Evolutionary conservation across 495 filamentous ascomycete genomes (phyloP).

Genomic region (Talaromyces trachyspermus): DNA sequence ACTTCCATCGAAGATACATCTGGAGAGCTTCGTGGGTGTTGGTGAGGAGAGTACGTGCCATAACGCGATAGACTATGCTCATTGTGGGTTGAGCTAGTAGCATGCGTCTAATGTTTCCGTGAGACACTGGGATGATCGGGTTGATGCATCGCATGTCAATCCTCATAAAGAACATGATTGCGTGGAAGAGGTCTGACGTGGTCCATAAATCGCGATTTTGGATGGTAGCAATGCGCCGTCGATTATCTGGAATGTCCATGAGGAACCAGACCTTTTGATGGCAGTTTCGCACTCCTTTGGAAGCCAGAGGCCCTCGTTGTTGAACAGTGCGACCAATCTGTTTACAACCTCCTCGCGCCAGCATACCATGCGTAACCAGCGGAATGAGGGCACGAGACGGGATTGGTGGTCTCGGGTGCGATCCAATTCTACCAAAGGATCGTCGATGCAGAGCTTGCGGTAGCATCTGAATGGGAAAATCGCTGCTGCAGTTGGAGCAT

Average conservation of each 20-base stretch:
- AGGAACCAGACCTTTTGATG: conserved; percentile 60
- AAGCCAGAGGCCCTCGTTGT: conserved; percentile 41
- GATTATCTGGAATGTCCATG: conserved; percentile 51
- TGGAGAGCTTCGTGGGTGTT: conserved; percentile 32
- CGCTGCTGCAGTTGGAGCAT: conserved; percentile 34
- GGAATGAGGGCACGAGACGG: conserved; percentile 37
- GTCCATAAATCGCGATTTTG: conserved; percentile 40
- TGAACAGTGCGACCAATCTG: conserved; percentile 49
- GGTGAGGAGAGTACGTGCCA: conserved; percentile 35
- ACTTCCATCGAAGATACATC: conserved; percentile 34
- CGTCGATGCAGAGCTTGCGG: conserved; percentile 38
- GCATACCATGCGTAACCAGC: conserved; percentile 47
- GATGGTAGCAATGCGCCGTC: conserved; percentile 40
- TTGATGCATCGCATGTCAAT: conserved; percentile 52
- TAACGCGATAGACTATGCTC: conserved; percentile 37
- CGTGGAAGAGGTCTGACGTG: conserved; percentile 45
- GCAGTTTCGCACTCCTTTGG: conserved; percentile 32
- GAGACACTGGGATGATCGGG: conserved; percentile 33
- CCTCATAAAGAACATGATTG: conserved; percentile 53
- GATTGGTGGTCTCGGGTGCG: conserved; percentile 11
- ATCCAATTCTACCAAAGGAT: conserved; percentile 25
- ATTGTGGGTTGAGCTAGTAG: conserved; percentile 54
- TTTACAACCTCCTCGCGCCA: conserved; percentile 38
- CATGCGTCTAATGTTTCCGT: conserved; percentile 38
- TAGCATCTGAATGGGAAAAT: conserved; percentile 50